Evolutionary conservation across 1,284 basidiomycete genomes (phyloP).

Genomic region (Ustilago shanxiensis): DNA sequence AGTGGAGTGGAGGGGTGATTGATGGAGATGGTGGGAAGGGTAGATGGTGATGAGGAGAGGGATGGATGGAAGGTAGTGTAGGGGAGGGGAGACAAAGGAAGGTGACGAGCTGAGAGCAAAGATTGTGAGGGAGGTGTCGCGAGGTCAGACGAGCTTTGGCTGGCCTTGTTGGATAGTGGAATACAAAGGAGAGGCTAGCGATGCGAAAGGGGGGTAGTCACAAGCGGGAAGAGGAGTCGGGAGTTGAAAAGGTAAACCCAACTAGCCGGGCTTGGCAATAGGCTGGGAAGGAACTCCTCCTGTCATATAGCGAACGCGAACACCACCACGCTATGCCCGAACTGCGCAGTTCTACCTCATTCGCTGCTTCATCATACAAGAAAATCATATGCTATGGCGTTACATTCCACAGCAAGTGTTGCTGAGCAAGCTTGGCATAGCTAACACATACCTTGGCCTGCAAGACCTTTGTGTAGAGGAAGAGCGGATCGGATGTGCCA

Average conservation of each 20-base stretch:
- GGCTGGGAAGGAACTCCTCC: slow-evolving; percentile 12
- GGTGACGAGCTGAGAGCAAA: not conserved
- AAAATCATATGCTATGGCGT: not conserved
- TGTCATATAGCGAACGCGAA: slow-evolving; percentile 19
- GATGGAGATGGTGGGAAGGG: slow-evolving; percentile 5
- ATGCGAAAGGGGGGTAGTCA: not conserved
- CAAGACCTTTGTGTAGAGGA: not conserved
- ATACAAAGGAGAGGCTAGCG: not conserved
- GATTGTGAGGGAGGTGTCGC: not conserved
- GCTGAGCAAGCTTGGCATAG: slow-evolving; percentile 1
- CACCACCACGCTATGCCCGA: not conserved
- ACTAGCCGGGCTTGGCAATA: slow-evolving; percentile 16
- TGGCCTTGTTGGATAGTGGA: not conserved
- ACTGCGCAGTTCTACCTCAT: no score
- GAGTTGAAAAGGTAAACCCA: slow-evolving; percentile 16
- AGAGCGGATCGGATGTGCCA: not conserved
- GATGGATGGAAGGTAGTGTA: slow-evolving; percentile 3
- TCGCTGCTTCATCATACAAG: no score
- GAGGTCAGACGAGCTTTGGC: slow-evolving; percentile 11
- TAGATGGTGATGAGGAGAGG: slow-evolving; percentile 11
- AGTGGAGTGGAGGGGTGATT: slow-evolving; percentile 3
- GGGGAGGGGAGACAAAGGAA: slow-evolving; percentile 3
- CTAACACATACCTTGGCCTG: not conserved
- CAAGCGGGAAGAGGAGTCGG: slow-evolving; percentile 10
- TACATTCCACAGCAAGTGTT: slow-evolving; percentile 9